Percentiles rank a stretch among this genome's conserved stretches.
These are phyloP conservation scores for Solanum hybrid DNA, from an alignment of 305 asterid species.

Conservation along the genomic window DNA sequence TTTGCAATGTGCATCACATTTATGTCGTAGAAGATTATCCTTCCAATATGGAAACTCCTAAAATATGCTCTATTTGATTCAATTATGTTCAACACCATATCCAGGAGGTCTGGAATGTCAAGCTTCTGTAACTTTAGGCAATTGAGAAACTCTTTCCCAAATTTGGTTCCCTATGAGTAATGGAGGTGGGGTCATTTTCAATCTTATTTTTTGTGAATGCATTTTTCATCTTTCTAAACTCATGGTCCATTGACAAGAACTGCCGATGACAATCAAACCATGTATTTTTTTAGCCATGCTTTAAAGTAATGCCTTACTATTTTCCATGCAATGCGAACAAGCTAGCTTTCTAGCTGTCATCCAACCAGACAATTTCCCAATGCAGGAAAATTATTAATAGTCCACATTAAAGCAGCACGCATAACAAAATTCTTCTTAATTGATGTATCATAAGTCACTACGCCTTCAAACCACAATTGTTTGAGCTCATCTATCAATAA, in stretches of 20 bases:
- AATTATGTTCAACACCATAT: neutral
- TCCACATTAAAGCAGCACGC: neutral
- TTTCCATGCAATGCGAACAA: neutral
- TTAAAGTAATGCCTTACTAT: neutral
- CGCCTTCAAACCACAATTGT: neutral
- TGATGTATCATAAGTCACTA: neutral
- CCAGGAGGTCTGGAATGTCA: neutral
- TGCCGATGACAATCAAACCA: neutral
- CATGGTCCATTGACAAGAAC: neutral
- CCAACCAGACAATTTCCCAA: neutral
- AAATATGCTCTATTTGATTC: neutral
- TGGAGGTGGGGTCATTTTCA: neutral
- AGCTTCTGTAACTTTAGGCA: neutral
- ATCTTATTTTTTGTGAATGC: neutral
- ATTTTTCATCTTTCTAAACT: neutral
- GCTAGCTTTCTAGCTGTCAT: neutral
- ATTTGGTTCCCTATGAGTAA: neutral
- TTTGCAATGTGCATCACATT: neutral
- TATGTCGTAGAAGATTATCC: neutral
- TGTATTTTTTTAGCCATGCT: neutral
- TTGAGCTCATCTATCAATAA: neutral
- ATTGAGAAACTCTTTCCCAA: neutral
- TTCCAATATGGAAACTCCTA: neutral
- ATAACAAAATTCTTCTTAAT: neutral
- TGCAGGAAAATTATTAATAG: neutral